A percentile compares a stretch with the other conserved stretches of the same genome.
Evolutionary conservation across 2,329 filamentous ascomycete species (phyloP).

Genomic region (Grosmannia penicillata): DNA sequence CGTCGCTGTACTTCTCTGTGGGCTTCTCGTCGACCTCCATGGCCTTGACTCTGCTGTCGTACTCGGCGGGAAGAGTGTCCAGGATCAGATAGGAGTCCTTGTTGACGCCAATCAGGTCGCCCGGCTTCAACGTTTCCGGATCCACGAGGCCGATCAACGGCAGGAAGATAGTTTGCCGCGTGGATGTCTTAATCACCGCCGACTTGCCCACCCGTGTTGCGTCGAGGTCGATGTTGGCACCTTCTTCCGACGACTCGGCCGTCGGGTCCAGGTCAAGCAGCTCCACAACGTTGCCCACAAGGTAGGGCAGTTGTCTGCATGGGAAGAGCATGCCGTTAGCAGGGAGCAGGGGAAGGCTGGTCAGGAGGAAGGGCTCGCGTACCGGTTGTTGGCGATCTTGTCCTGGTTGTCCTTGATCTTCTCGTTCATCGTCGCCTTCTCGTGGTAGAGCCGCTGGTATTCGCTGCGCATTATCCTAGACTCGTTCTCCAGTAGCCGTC

Average conservation of each 20-base stretch:
- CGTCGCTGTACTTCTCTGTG: conserved; percentile 96
- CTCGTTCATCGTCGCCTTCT: conserved; percentile 90
- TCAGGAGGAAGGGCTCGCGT: conserved; percentile 8
- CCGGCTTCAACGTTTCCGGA: conserved; percentile 86
- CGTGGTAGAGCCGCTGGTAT: conserved; percentile 81
- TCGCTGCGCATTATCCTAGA: conserved; percentile 98
- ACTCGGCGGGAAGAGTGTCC: conserved; percentile 92
- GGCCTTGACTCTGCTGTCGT: conserved; percentile 96
- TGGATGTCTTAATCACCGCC: conserved; percentile 98
- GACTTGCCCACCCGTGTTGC: conserved; percentile 95
- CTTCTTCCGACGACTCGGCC: conserved; percentile 90
- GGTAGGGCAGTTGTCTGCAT: conserved; percentile 85
- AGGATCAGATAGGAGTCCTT: conserved; percentile 97
- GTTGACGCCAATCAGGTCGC: conserved; percentile 93
- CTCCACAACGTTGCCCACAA: conserved; percentile 96
- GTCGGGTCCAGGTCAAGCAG: conserved; percentile 92
- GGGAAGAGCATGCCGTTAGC: background rate
- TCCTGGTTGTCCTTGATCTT: conserved; percentile 99
- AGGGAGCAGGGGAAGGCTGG: background rate
- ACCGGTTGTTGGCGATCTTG: conserved; percentile 99
- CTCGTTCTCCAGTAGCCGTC: conserved; percentile 90
- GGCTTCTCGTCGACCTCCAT: conserved; percentile 99
- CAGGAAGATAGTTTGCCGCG: conserved; percentile 94
- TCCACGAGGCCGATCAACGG: conserved; percentile 95
- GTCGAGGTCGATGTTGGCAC: conserved; percentile 95